Conservation (phyloP, 306 rosid species). For the Cajanus cajan region DNA sequence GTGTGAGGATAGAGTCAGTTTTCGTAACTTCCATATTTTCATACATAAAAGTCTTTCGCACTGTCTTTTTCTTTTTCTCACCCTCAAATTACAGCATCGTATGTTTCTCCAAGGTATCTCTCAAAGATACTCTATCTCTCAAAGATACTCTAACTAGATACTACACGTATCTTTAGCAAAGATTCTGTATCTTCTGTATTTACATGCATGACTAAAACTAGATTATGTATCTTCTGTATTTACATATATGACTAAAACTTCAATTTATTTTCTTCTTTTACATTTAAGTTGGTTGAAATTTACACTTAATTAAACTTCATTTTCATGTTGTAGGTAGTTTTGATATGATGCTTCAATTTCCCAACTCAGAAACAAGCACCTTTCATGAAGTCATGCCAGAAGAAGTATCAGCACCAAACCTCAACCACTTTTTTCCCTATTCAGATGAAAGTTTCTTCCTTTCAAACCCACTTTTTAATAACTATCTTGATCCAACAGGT, state of each 20-base stretch:
- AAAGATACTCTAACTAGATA: no score
- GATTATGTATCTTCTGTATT: no score
- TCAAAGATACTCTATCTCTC: no score
- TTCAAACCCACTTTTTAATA: background rate
- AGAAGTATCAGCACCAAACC: background rate
- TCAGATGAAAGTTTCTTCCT: conserved; percentile 20
- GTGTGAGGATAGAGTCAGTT: background rate
- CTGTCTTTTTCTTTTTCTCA: background rate
- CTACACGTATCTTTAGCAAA: background rate
- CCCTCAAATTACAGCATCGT: background rate
- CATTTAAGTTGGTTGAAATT: no score
- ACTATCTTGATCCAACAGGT: background rate
- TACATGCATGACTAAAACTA: no score
- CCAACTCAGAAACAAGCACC: conserved; percentile 12
- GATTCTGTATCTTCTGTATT: background rate
- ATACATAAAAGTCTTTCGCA: background rate
- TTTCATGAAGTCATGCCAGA: conserved; percentile 15
- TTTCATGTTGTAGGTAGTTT: background rate
- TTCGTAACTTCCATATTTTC: no score
- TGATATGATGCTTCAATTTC: conserved; percentile 33
- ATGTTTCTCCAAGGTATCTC: background rate
- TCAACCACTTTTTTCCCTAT: background rate
- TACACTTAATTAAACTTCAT: background rate
- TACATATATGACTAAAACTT: no score
- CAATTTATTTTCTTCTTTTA: no score